Evolutionary conservation across 306 rosid genomes (phyloP), one percentile per base, ranked within the genome.

Genomic region (Senna tora): DNA sequence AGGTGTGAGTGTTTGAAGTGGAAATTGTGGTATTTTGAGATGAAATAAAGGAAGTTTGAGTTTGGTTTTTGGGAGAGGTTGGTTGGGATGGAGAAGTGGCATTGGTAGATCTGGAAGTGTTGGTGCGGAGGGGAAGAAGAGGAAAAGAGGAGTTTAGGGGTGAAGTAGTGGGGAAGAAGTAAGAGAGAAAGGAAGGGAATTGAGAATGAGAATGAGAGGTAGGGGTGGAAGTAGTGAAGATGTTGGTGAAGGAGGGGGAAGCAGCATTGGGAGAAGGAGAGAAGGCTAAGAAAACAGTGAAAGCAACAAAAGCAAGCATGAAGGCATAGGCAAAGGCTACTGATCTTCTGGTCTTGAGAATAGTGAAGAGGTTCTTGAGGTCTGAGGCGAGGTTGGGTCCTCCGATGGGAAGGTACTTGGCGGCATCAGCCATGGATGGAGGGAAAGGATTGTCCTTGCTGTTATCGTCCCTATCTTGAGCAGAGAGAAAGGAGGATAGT

Each of bases 221-320:
- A 19, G 61, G 5, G 0, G 84, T 3, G 3, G 81, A 1, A 4
- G n/a, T 6, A 5, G 63, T 16, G 45, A 93, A 87, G 4, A 93
- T 75, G 82, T 75, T 84, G 62, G 86, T 53, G 75, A 90, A 87
- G 80, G 85, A 79, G 1, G 98, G 96, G 9, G 96, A 77, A 6
- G 73, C 72, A 9, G 93, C 77, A 74, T 76, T 84, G 0, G 85
- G 53, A 30, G 96, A 80, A 66, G 97, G 90, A 11, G 77, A 84
- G 49, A 88, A 87, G 38, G 90, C 91, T 53, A 94, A 36, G 84
- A 94, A 89, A 25, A 82, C 74, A 9, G 99, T 94, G 83, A 89
- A 77, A 73, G 73, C 77, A 42, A 94, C 81, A 67, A 92, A 91
- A 16, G 85, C 81, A 7, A 94, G 73, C 76, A 80, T 78, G 34